Evolutionary conservation across 2,329 filamentous ascomycete species (phyloP).

Genomic region (Penicillium sp.): DNA sequence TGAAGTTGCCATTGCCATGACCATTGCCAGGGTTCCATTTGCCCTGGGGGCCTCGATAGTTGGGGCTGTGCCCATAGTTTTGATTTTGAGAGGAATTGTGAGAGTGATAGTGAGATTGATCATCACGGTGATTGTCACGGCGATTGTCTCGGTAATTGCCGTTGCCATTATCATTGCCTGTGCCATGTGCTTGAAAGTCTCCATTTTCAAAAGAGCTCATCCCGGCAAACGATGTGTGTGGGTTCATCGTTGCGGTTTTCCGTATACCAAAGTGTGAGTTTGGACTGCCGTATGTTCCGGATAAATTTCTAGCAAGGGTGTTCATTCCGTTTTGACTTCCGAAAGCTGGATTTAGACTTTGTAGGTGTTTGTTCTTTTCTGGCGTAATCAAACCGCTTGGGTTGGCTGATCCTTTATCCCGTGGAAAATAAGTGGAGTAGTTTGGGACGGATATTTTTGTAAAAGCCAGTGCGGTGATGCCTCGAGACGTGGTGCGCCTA

Average conservation of each 20-base stretch:
- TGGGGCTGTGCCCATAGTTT: not conserved
- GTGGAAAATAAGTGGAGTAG: not conserved
- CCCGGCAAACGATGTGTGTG: not conserved
- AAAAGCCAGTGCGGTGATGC: slow-evolving; percentile 1
- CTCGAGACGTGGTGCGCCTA: slow-evolving; percentile 14
- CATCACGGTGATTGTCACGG: not conserved
- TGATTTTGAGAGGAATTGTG: not conserved
- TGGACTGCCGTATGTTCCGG: not conserved
- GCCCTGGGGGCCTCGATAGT: too few relatives aligned
- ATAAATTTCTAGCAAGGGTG: slow-evolving; percentile 8
- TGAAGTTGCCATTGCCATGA: not conserved
- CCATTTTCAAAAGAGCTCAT: not conserved
- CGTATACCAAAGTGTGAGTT: not conserved
- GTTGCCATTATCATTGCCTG: not conserved
- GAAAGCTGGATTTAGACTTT: slow-evolving; percentile 24
- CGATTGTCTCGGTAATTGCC: not conserved
- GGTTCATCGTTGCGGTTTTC: not conserved
- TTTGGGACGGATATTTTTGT: not conserved
- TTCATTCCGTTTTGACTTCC: slow-evolving; percentile 12
- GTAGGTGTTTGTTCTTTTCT: slow-evolving; percentile 10
- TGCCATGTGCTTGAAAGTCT: not conserved
- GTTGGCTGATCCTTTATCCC: not conserved
- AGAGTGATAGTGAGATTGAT: too few relatives aligned
- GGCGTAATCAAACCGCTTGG: not conserved
- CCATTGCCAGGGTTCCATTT: not conserved